phyloP scores from a whole-genome alignment of 169 alveolate species.

The Eimeria praecox region DNA sequence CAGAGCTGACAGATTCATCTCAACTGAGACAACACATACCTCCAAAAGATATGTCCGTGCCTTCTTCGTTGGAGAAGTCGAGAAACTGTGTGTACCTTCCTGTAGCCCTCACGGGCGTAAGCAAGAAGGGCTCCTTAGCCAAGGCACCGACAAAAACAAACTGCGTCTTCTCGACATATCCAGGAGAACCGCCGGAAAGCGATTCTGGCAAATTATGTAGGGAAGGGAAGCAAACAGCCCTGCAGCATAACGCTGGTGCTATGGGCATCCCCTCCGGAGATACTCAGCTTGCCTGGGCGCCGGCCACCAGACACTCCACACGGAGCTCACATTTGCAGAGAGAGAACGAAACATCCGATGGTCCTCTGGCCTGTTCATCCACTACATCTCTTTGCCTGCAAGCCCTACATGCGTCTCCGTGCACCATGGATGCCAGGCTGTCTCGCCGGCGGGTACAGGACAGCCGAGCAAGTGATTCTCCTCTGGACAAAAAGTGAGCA shows the following conservation, averaged over 20 bases:
- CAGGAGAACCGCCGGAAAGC: neutral
- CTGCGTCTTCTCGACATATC: neutral
- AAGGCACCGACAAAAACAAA: neutral
- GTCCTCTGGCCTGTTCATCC: neutral
- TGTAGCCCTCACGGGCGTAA: too few species aligned
- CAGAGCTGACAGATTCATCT: neutral
- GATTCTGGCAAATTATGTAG: neutral
- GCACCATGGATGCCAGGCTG: neutral
- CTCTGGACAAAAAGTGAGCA: neutral
- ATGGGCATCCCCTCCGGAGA: neutral
- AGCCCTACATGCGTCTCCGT: too few species aligned
- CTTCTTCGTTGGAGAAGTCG: neutral
- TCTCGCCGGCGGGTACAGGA: neutral
- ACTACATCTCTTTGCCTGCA: neutral
- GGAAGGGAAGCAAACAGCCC: neutral
- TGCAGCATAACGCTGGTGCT: neutral
- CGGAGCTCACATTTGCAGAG: neutral
- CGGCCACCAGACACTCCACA: neutral
- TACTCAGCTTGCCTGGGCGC: neutral
- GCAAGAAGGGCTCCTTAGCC: neutral
- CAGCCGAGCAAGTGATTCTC: neutral
- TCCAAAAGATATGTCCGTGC: neutral
- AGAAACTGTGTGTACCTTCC: neutral
- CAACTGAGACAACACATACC: neutral
- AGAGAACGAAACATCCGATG: neutral